phyloP scores from a whole-genome alignment of 2,329 filamentous ascomycete genomes.

The Colletotrichum incanum region DNA sequence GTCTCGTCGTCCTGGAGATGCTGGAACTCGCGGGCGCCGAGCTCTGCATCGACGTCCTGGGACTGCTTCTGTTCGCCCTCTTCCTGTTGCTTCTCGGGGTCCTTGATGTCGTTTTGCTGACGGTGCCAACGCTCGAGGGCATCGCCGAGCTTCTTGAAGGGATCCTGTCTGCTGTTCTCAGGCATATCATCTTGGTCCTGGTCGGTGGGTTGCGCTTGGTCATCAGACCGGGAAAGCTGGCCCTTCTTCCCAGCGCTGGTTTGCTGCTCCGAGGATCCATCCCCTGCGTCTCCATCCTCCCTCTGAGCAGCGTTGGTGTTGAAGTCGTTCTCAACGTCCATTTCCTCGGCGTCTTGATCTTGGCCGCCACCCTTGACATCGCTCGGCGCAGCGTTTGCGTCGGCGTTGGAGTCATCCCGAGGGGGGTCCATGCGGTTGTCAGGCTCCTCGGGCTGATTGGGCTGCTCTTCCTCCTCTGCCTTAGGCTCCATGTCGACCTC shows the following conservation, averaged over 20 bases:
- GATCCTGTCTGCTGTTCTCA: constrained; percentile 69
- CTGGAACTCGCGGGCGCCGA: constrained; percentile 89
- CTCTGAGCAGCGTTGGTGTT: constrained; percentile 74
- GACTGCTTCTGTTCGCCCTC: constrained; percentile 68
- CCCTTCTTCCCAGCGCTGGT: constrained; percentile 77
- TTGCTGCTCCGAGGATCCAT: constrained; percentile 75
- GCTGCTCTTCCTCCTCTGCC: constrained; percentile 65
- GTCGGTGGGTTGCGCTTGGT: constrained; percentile 60
- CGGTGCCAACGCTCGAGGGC: constrained; percentile 94
- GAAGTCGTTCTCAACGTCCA: constrained; percentile 74
- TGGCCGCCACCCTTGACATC: constrained; percentile 76
- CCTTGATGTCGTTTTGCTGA: constrained; percentile 86
- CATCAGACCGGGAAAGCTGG: constrained; percentile 63
- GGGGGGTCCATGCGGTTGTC: constrained; percentile 53
- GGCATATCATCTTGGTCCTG: constrained; percentile 61
- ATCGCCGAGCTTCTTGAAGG: constrained; percentile 96
- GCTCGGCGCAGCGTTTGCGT: constrained; percentile 73
- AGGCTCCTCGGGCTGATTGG: constrained; percentile 54
- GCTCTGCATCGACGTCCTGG: constrained; percentile 74
- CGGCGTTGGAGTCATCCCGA: constrained; percentile 65
- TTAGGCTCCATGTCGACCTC: constrained; percentile 64
- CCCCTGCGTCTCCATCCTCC: constrained; percentile 77
- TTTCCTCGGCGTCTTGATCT: constrained; percentile 75
- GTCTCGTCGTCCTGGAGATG: constrained; percentile 89
- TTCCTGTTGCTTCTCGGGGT: constrained; percentile 69